A percentile compares a stretch with the other conserved stretches of the same genome.
Evolutionary conservation across 2,329 filamentous ascomycete genomes (phyloP).

Genomic region (Aspergillus alliaceus): DNA sequence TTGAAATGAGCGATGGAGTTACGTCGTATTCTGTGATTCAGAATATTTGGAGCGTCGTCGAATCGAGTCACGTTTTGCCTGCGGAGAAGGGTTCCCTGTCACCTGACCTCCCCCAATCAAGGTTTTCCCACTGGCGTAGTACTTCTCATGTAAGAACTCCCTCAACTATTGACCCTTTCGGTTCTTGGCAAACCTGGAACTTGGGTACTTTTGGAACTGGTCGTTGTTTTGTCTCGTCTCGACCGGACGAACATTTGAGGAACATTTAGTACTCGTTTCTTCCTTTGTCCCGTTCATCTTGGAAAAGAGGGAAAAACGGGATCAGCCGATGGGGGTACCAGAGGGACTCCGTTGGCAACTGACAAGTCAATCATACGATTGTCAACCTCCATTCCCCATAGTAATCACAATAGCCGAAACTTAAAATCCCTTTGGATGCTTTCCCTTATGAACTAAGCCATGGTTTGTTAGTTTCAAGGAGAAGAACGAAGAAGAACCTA

Average conservation of each 20-base stretch:
- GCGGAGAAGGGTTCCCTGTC: conserved; percentile 7
- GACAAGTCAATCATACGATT: conserved; percentile 6
- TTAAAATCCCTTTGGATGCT: not conserved
- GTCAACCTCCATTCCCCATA: conserved; percentile 1
- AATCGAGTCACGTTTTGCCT: conserved; percentile 2
- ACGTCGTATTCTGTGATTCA: conserved; percentile 1
- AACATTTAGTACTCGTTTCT: too few species aligned
- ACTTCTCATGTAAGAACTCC: not conserved
- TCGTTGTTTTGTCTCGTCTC: too few species aligned
- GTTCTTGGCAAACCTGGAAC: not conserved
- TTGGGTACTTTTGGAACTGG: not conserved
- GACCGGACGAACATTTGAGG: too few species aligned
- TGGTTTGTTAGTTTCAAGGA: too few species aligned
- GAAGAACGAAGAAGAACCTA: too few species aligned
- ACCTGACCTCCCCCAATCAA: conserved; percentile 2
- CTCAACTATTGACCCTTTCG: not conserved
- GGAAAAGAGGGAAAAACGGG: not conserved
- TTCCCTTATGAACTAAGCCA: not conserved
- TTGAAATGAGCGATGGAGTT: not conserved
- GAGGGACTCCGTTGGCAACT: not conserved
- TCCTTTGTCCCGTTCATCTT: not conserved
- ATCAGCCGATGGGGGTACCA: not conserved
- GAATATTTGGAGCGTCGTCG: not conserved
- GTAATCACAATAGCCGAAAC: not conserved
- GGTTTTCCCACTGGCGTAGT: conserved; percentile 3